Evolutionary conservation across 805 yeast species (phyloP), one percentile per base, ranked within the genome.

Genomic region (Starmera amethionina): DNA sequence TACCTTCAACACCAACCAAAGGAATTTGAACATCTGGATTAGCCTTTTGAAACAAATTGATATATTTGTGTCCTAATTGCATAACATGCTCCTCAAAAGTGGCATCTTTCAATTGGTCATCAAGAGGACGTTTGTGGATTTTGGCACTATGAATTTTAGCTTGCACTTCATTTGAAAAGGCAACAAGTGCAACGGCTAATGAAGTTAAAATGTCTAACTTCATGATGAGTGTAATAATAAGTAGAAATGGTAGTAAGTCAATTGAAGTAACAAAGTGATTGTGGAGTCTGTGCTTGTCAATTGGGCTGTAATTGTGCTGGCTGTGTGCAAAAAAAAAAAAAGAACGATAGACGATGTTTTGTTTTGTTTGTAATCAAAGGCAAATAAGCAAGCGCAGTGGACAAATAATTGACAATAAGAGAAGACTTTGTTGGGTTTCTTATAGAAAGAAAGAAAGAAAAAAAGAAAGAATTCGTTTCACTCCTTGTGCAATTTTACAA

Each of bases 61-160:
- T 52, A 61, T 82, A 82, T 63, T 81, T 82, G 50, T 70, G 65
- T 42, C 81, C 79, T 54, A 82, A 70, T 18, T 75, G 71, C 35
- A 64, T 54, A 43, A 81, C 63, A 58, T 81, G 82, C 42, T 73
- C 71, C 34, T 62, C 62, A 51, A 72, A 76, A 27, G 65, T 56
- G 38, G 65, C 62, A 36, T 73, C 78, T 44, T 71, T 67, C 47
- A 78, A 64, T 35, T 74, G 70, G 44, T 77, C 81, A 35, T 71
- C 77, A 29, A 70, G 58, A 5, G 85, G 73, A 32, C 72, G 67
- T 62, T 77, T 79, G 53, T 72, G 69, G 54, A 82, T 70, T 50
- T 73, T 72, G 36, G 81, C 74, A 36, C 72, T 65, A 59, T 69
- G 76, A 13, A 65, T 65, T 46, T 69, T 75, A 37, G 77, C 81